Conservation (phyloP, 1,139 yeast genomes). For the Pichiaceae sp. region DNA sequence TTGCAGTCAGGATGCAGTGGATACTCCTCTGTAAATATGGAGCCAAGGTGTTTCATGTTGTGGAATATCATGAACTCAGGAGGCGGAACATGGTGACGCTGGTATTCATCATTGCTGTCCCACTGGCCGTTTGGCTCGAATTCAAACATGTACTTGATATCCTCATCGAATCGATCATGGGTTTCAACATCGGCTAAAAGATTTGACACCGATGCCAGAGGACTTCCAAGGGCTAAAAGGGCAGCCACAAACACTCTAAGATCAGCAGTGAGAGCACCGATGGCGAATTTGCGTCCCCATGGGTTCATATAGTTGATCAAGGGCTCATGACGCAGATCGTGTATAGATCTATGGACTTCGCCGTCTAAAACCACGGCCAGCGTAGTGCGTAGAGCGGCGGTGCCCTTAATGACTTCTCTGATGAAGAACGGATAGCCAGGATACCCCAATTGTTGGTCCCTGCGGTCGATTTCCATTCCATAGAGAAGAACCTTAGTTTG, state of each 20-base stretch:
- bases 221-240: conserved; percentile 34
- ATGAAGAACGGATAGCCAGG: conserved; percentile 27
- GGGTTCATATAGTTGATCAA: conserved; percentile 53
- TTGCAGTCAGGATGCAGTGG: conserved; percentile 22
- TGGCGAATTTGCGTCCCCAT: conserved; percentile 44
- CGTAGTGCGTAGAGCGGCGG: conserved; percentile 53
- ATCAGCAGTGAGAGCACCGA: conserved; percentile 52
- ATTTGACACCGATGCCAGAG: conserved; percentile 41
- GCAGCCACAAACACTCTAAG: conserved; percentile 36
- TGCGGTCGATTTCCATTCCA: conserved; percentile 57
- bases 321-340: conserved; percentile 49
- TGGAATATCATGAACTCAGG: neutral
- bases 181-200: conserved; percentile 49
- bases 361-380: conserved; percentile 52
- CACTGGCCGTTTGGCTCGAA: conserved; percentile 34
- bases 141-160: conserved; percentile 63
- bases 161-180: conserved; percentile 66
- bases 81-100: conserved; percentile 8
- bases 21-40: conserved; percentile 3
- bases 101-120: conserved; percentile 16
- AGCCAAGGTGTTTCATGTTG: neutral
- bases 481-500: conserved; percentile 48
- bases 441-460: conserved; percentile 35
- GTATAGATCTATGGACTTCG: conserved; percentile 28
- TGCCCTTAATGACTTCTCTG: conserved; percentile 49